Evolutionary conservation across 2,329 filamentous ascomycete genomes (phyloP).

Genomic region (Lecanosticta acicola): DNA sequence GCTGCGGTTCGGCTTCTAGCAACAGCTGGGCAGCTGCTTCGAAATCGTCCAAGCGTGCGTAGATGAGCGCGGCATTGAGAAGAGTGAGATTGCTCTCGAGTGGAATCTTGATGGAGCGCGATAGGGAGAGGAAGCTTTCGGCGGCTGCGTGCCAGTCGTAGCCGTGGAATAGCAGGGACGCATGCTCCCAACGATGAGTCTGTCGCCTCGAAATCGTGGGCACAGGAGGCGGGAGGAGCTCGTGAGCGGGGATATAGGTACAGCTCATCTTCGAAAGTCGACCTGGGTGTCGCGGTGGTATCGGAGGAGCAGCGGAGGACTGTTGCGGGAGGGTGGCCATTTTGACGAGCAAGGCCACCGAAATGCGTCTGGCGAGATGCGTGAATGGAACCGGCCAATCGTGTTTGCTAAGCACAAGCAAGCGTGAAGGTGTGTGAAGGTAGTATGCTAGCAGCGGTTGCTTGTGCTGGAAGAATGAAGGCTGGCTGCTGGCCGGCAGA

Average conservation of each 20-base stretch:
- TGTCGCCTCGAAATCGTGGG: slow-evolving; percentile 2
- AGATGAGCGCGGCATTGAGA: slow-evolving; percentile 29
- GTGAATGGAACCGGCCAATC: too few relatives aligned
- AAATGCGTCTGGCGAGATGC: too few relatives aligned
- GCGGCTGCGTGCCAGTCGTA: slow-evolving; percentile 32
- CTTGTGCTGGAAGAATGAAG: too few relatives aligned
- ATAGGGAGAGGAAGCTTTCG: slow-evolving; percentile 23
- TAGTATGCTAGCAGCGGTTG: too few relatives aligned
- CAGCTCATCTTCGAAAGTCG: slow-evolving; percentile 1
- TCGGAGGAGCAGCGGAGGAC: not conserved
- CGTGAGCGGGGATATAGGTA: not conserved
- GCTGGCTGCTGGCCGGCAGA: too few relatives aligned
- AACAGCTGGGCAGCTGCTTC: slow-evolving; percentile 21
- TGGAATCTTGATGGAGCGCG: slow-evolving; percentile 12
- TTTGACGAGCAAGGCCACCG: too few relatives aligned
- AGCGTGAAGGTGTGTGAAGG: too few relatives aligned
- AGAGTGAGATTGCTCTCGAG: slow-evolving; percentile 19
- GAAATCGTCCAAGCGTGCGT: slow-evolving; percentile 29
- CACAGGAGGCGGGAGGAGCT: too few relatives aligned
- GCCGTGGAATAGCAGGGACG: slow-evolving; percentile 27
- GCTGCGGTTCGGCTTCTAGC: slow-evolving; percentile 18
- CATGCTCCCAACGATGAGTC: slow-evolving; percentile 32
- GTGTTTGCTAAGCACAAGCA: too few relatives aligned
- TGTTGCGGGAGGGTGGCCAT: not conserved
- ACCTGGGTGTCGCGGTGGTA: slow-evolving; percentile 4